Percentiles rank a stretch among this genome's conserved stretches.
These are phyloP conservation scores for Pseudogymnoascus sp. DNA, from an alignment of 2,329 filamentous ascomycete genomes.

Conservation along the genomic window DNA sequence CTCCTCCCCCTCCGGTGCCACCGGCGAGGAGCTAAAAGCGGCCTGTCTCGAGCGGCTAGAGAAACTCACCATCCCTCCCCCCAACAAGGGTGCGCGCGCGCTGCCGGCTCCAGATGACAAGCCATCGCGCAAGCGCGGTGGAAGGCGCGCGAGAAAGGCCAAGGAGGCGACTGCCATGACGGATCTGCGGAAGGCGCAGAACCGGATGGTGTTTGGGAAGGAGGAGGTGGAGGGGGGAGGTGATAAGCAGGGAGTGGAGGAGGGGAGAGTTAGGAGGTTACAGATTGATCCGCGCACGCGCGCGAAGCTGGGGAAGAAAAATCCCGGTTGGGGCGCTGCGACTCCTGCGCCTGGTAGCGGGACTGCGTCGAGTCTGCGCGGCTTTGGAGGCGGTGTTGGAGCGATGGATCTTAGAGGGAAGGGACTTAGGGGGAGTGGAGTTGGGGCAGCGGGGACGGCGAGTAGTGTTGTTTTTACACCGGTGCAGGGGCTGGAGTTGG, in stretches of 20 bases:
- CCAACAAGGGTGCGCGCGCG: slow-evolving; percentile 79
- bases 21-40: slow-evolving; percentile 72
- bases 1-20: slow-evolving; percentile 69
- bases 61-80: slow-evolving; percentile 84
- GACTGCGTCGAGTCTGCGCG: slow-evolving; percentile 71
- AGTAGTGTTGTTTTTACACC: slow-evolving; percentile 90
- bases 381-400: slow-evolving; percentile 58
- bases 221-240: slow-evolving; percentile 91
- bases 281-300: slow-evolving; percentile 91
- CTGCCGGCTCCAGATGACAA: slow-evolving; percentile 93
- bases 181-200: slow-evolving; percentile 90
- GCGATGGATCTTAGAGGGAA: slow-evolving; percentile 66
- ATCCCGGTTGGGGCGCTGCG: slow-evolving; percentile 82
- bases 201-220: slow-evolving; percentile 90
- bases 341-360: slow-evolving; percentile 48
- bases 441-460: slow-evolving; percentile 70
- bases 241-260: slow-evolving; percentile 71
- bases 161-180: slow-evolving; percentile 98
- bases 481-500: slow-evolving; percentile 87
- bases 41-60: slow-evolving; percentile 80
- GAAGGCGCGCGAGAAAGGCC: slow-evolving; percentile 79
- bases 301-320: slow-evolving; percentile 89
- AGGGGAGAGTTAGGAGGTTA: slow-evolving; percentile 77
- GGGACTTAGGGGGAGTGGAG: slow-evolving; percentile 72
- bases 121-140: slow-evolving; percentile 84